Evolutionary conservation across 768 basidiomycete genomes (phyloP).

Genomic region (Lyophyllum atratum): DNA sequence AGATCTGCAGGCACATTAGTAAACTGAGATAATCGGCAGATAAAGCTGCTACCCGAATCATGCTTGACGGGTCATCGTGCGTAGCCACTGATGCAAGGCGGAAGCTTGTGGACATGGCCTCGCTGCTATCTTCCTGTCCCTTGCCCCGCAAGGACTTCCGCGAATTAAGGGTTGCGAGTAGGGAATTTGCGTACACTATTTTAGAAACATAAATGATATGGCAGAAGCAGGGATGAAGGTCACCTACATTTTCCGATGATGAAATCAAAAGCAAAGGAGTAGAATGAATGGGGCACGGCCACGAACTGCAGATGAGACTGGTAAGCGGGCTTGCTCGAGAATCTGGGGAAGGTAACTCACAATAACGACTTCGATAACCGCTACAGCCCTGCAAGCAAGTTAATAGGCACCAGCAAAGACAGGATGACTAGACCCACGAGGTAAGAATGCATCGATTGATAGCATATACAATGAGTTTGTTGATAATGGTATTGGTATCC

Average conservation of each 20-base stretch:
- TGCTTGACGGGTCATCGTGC: constrained; percentile 22
- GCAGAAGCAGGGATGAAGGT: neutral
- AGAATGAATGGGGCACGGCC: constrained; percentile 43
- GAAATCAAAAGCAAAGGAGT: constrained; percentile 51
- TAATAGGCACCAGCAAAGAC: neutral
- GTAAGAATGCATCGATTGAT: constrained; percentile 55
- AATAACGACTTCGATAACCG: constrained; percentile 38
- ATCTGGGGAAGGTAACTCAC: constrained; percentile 18
- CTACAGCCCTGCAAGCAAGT: constrained; percentile 33
- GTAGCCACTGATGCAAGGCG: constrained; percentile 28
- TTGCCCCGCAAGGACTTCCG: constrained; percentile 33
- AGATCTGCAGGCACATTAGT: neutral
- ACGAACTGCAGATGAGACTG: constrained; percentile 31
- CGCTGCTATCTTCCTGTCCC: constrained; percentile 20
- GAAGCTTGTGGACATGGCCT: constrained; percentile 37
- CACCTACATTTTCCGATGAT: constrained; percentile 50
- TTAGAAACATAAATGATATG: neutral
- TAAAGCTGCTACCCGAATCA: constrained; percentile 9
- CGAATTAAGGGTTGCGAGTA: constrained; percentile 47
- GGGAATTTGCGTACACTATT: constrained; percentile 48
- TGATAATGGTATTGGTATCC: constrained; percentile 45
- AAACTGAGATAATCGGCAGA: neutral
- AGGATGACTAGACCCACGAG: constrained; percentile 36
- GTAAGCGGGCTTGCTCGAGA: neutral
- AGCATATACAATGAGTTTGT: constrained; percentile 46